Conservation (phyloP, 1,284 basidiomycete species). For the Exobasidium rhododendri region DNA sequence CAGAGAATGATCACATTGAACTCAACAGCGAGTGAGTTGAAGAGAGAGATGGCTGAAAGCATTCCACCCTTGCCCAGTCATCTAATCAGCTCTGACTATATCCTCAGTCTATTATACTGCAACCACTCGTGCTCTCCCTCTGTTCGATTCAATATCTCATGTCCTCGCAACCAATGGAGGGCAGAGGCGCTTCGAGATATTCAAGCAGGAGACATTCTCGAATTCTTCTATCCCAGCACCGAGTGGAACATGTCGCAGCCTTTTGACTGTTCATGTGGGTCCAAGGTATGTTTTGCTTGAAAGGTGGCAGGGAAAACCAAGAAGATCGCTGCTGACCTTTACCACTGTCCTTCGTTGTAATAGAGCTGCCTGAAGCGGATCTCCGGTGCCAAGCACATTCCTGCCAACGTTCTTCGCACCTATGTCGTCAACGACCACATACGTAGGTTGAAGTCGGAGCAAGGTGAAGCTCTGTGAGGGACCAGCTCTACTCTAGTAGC, state of each 20-base stretch:
- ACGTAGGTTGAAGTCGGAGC: constrained; percentile 29
- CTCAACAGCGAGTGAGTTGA: constrained; percentile 42
- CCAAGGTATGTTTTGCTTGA: constrained; percentile 8
- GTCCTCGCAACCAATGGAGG: constrained; percentile 24
- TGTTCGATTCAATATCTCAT: constrained; percentile 33
- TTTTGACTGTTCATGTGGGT: constrained; percentile 41
- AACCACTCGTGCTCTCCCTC: constrained; percentile 50
- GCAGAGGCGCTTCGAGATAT: constrained; percentile 38
- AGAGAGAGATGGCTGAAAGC: not conserved
- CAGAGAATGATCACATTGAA: constrained; percentile 34
- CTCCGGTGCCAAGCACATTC: constrained; percentile 36
- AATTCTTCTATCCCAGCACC: constrained; percentile 51
- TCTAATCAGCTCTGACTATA: too few species aligned
- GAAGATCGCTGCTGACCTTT: not conserved
- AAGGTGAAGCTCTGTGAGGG: constrained; percentile 12
- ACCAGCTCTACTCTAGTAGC: too few species aligned
- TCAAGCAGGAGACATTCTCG: constrained; percentile 36
- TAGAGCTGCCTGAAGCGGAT: constrained; percentile 34
- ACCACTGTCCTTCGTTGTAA: not conserved
- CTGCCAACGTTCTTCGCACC: constrained; percentile 16
- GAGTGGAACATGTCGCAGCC: constrained; percentile 52
- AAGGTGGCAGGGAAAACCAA: not conserved
- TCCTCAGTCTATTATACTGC: constrained; percentile 42
- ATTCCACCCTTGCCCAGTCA: not conserved
- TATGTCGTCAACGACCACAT: constrained; percentile 50